phyloP scores from a whole-genome alignment of 2,329 filamentous ascomycete species.

The Fusarium burgessii region DNA sequence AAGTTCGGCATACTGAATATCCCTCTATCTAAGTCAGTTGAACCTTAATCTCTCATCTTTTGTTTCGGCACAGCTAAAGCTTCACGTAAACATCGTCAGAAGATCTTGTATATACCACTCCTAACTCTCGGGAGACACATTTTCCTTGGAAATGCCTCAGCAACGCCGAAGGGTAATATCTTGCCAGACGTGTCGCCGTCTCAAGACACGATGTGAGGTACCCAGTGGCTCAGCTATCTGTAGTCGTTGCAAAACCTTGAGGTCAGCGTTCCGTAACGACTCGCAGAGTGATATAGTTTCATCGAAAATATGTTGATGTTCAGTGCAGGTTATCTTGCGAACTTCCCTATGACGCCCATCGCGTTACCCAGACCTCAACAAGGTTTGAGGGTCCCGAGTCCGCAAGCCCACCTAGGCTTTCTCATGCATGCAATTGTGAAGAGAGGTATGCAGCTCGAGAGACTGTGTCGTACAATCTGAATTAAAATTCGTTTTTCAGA shows the following conservation, averaged over 20 bases:
- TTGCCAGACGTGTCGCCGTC: background rate
- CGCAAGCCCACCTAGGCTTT: fast-evolving
- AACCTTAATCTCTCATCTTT: no score
- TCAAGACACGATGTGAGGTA: background rate
- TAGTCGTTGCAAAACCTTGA: background rate
- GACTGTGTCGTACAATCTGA: no score
- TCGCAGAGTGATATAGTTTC: fast-evolving
- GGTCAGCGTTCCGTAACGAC: fast-evolving
- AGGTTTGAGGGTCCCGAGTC: fast-evolving
- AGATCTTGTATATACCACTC: fast-evolving
- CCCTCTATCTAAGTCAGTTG: no score
- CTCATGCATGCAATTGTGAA: background rate
- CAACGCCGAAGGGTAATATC: background rate
- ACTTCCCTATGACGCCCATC: background rate
- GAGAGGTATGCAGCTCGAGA: background rate
- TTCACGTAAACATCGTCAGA: fast-evolving
- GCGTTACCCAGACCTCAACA: background rate
- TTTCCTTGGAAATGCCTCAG: background rate
- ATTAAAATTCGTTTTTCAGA: fast-evolving
- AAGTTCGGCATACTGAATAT: background rate
- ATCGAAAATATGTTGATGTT: fast-evolving
- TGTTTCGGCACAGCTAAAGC: no score
- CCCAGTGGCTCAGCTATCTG: background rate
- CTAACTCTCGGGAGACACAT: no score
- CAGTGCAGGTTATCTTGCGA: background rate